These are phyloP conservation scores for Solanum etuberosum DNA, from an alignment of 257 asterid genomes.

Conservation along the genomic window DNA sequence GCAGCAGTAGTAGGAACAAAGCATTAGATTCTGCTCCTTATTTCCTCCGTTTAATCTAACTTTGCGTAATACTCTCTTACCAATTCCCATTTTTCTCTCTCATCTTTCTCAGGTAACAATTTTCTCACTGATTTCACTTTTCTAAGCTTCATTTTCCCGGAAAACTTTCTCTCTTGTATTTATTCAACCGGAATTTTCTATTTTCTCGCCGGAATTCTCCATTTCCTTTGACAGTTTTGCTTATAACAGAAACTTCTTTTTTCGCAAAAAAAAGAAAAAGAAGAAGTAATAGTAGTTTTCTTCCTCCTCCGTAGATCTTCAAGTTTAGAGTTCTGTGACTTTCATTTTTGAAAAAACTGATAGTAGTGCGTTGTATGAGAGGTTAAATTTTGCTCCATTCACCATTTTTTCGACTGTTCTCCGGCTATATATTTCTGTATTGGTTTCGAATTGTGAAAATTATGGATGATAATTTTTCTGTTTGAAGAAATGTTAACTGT, in stretches of 20 bases:
- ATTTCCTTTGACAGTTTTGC: background rate
- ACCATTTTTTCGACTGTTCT: background rate
- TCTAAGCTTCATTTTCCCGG: background rate
- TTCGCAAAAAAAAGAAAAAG: too few relatives aligned
- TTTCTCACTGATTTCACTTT: background rate
- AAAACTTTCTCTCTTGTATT: background rate
- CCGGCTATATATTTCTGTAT: background rate
- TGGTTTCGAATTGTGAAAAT: background rate
- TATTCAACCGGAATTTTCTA: background rate
- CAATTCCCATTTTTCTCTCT: background rate
- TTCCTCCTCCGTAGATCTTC: background rate
- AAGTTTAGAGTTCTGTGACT: background rate
- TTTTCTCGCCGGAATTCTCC: background rate
- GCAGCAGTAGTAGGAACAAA: conserved; percentile 6
- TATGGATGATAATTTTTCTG: background rate
- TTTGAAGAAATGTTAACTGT: conserved; percentile 3
- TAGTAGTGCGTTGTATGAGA: background rate
- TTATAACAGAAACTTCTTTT: background rate
- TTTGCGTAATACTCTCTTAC: background rate
- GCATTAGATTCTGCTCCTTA: conserved; percentile 37
- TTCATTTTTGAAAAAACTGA: background rate
- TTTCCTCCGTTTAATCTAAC: conserved; percentile 2
- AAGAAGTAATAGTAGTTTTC: background rate
- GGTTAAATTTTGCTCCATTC: background rate
- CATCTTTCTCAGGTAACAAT: background rate